Evolutionary conservation across 2,329 filamentous ascomycete genomes (phyloP).

Genomic region (Fusarium nanum): DNA sequence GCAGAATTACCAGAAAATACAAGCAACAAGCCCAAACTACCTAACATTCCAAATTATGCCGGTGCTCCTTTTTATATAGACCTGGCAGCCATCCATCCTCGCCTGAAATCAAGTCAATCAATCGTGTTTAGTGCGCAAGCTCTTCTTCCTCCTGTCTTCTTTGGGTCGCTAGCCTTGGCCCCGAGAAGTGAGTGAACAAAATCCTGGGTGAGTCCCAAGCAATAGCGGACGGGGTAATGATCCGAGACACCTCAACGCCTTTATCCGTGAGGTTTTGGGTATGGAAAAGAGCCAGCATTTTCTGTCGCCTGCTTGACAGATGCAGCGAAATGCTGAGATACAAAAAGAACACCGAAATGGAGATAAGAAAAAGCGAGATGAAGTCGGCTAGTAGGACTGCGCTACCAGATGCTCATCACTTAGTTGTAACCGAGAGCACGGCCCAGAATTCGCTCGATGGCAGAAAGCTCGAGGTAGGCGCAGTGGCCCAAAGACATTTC

Average conservation of each 20-base stretch:
- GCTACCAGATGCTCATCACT: background rate
- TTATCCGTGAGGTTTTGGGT: constrained; percentile 4
- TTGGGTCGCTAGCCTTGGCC: constrained; percentile 32
- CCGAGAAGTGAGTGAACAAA: constrained; percentile 27
- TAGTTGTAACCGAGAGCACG: constrained; percentile 51
- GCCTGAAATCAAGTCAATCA: constrained; percentile 17
- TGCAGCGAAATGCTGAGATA: constrained; percentile 2
- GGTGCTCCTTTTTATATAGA: constrained; percentile 5
- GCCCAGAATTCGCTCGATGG: constrained; percentile 62
- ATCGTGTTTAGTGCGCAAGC: constrained; percentile 27
- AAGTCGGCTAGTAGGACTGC: background rate
- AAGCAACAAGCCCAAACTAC: constrained; percentile 2
- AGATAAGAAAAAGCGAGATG: constrained; percentile 6
- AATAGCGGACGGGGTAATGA: constrained; percentile 11
- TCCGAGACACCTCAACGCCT: constrained; percentile 11
- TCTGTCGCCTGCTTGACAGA: constrained; percentile 8
- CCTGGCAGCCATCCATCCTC: constrained; percentile 20
- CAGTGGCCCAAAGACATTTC: constrained; percentile 60
- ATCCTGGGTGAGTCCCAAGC: constrained; percentile 20
- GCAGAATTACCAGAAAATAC: constrained; percentile 1
- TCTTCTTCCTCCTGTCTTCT: constrained; percentile 21
- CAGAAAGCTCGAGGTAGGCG: constrained; percentile 59
- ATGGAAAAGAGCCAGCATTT: constrained; percentile 15
- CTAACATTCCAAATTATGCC: constrained; percentile 6
- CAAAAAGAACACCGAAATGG: constrained; percentile 5